phyloP scores from a whole-genome alignment of 1,284 basidiomycete species.

The Cutaneotrichosporon arboriforme region DNA sequence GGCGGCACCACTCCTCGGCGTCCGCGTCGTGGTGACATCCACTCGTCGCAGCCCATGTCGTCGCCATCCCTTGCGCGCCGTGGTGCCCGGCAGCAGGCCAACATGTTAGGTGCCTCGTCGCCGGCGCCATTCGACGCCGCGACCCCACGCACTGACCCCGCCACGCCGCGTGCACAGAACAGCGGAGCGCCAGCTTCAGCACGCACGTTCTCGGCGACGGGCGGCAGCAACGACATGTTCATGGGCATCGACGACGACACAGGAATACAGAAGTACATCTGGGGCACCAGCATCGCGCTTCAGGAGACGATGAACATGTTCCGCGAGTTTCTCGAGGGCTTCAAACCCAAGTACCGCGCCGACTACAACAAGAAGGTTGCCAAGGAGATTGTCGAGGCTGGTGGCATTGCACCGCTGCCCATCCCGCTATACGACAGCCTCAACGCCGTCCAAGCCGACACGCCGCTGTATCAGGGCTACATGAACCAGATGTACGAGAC shows the following conservation, averaged over 20 bases:
- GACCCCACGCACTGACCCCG: neutral
- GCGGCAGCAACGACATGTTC: constrained; percentile 50
- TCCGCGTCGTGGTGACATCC: constrained; percentile 74
- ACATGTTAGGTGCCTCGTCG: constrained; percentile 5
- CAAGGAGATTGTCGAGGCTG: constrained; percentile 27
- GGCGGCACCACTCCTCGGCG: constrained; percentile 57
- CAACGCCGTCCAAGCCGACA: constrained; percentile 61
- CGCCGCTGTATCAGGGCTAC: constrained; percentile 73
- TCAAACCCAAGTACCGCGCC: constrained; percentile 88
- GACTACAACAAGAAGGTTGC: constrained; percentile 55
- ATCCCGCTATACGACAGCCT: constrained; percentile 50
- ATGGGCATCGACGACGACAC: constrained; percentile 48
- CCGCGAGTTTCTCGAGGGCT: constrained; percentile 79
- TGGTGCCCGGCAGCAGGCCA: constrained; percentile 16
- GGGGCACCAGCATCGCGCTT: constrained; percentile 93
- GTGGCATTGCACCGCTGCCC: constrained; percentile 32
- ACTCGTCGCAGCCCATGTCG: constrained; percentile 64
- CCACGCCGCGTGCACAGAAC: neutral
- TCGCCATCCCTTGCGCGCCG: constrained; percentile 50
- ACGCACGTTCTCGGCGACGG: constrained; percentile 27
- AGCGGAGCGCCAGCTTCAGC: neutral
- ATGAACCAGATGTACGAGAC: constrained; percentile 82
- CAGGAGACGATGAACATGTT: constrained; percentile 86
- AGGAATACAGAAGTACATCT: constrained; percentile 76
- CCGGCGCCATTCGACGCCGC: neutral